Percentiles rank a stretch among this genome's conserved stretches.
These are phyloP conservation scores for Thalassiosira hispida DNA, from an alignment of 352 stramenopile genomes.

Conservation along the genomic window DNA sequence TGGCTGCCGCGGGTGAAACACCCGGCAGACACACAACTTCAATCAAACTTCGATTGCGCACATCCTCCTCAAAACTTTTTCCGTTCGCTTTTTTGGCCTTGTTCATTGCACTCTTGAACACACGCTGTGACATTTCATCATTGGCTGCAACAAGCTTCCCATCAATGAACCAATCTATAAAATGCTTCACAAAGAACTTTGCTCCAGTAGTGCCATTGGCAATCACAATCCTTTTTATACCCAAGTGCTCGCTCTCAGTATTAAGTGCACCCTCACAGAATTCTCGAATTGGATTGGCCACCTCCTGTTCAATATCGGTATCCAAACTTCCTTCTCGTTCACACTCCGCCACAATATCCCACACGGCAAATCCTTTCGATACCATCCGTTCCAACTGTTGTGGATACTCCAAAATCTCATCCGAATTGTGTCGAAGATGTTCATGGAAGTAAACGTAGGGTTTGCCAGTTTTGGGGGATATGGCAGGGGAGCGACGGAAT, in stretches of 20 bases:
- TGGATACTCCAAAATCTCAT: too few relatives aligned
- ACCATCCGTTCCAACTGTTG: constrained; percentile 67
- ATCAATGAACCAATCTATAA: constrained; percentile 67
- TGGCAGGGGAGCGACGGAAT: too few relatives aligned
- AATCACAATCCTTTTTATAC: constrained; percentile 74
- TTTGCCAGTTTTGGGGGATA: too few relatives aligned
- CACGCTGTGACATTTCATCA: constrained; percentile 56
- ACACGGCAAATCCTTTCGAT: constrained; percentile 77
- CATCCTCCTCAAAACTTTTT: constrained; percentile 1
- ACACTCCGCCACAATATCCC: constrained; percentile 80
- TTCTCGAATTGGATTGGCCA: constrained; percentile 69
- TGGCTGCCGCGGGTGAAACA: constrained; percentile 72
- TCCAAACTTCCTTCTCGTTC: constrained; percentile 69
- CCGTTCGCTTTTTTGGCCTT: constrained; percentile 22
- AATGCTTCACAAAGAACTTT: constrained; percentile 76
- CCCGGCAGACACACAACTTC: constrained; percentile 51
- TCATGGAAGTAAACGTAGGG: too few relatives aligned
- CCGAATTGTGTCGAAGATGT: too few relatives aligned
- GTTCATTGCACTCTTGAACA: constrained; percentile 50
- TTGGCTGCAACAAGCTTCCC: constrained; percentile 46
- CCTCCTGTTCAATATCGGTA: constrained; percentile 67
- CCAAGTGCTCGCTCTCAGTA: constrained; percentile 21
- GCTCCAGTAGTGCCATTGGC: constrained; percentile 69
- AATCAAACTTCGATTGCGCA: constrained; percentile 20
- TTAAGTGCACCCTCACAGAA: constrained; percentile 57